Evolutionary conservation across 257 asterid genomes (phyloP).

Genomic region (Schizonepeta tenuifolia): DNA sequence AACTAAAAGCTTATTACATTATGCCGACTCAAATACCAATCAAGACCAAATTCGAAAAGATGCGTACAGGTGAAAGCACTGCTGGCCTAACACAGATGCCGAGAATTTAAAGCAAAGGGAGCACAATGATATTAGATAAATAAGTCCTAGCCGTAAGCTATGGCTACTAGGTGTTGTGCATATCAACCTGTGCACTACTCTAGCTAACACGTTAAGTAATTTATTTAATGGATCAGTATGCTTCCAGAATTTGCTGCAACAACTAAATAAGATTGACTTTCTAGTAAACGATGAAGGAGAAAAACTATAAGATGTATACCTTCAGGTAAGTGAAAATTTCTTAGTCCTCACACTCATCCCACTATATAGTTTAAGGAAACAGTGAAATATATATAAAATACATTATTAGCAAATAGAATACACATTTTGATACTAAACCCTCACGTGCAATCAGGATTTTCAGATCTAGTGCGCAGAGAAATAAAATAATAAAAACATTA

Average conservation of each 20-base stretch:
- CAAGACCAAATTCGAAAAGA: background rate
- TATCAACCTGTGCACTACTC: background rate
- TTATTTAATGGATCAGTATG: background rate
- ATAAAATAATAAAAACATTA: constrained; percentile 1
- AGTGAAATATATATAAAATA: background rate
- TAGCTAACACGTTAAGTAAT: background rate
- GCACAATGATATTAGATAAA: constrained; percentile 7
- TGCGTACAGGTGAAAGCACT: background rate
- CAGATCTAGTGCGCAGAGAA: background rate
- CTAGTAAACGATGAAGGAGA: constrained; percentile 1
- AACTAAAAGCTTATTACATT: constrained; percentile 17
- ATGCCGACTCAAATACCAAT: background rate
- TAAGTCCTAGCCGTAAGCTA: background rate
- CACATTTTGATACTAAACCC: background rate
- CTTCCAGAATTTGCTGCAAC: constrained; percentile 1
- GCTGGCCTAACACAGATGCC: background rate
- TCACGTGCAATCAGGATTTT: background rate
- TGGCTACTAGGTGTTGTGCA: constrained; percentile 19
- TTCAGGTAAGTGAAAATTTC: background rate
- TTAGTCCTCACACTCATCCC: constrained; percentile 11
- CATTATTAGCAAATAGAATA: background rate
- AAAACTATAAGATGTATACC: background rate
- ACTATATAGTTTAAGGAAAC: background rate
- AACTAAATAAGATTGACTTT: background rate
- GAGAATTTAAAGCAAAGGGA: background rate